Percentiles rank a stretch among this genome's conserved stretches.
Conservation (phyloP, 306 rosid genomes). For the Gleditsia sinensis region DNA sequence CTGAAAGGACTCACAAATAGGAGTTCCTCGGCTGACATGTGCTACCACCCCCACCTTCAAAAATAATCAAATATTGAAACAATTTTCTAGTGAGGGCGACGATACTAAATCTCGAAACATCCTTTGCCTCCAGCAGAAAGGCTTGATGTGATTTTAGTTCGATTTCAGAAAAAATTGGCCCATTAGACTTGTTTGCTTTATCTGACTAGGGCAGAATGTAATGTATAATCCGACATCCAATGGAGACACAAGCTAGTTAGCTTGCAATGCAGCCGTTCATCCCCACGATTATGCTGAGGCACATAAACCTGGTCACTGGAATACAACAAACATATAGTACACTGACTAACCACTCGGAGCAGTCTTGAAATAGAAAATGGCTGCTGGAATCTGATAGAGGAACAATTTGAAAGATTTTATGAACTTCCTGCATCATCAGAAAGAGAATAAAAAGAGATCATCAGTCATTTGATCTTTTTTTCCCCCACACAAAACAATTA, state of each 20-base stretch:
- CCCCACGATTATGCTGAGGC: slow-evolving; percentile 29
- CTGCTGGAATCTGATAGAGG: slow-evolving; percentile 33
- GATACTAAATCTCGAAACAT: slow-evolving; percentile 8
- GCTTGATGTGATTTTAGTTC: not conserved
- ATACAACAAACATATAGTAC: slow-evolving; percentile 7
- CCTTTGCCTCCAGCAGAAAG: not conserved
- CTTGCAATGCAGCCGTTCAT: not conserved
- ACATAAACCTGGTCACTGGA: slow-evolving; percentile 21
- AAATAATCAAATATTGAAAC: not conserved
- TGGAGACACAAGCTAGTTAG: not conserved
- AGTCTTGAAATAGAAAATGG: slow-evolving; percentile 28
- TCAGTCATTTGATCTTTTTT: not conserved
- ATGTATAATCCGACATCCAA: not conserved
- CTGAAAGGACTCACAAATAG: not conserved
- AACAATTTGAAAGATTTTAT: slow-evolving; percentile 33
- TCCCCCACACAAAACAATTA: not conserved
- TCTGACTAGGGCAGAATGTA: not conserved
- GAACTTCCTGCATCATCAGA: slow-evolving; percentile 40
- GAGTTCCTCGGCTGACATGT: not conserved
- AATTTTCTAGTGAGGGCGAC: slow-evolving; percentile 22
- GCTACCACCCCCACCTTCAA: slow-evolving; percentile 4
- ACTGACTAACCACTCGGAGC: slow-evolving; percentile 32
- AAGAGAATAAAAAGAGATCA: slow-evolving; percentile 12
- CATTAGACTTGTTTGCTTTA: not conserved
- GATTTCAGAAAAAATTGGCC: slow-evolving; percentile 1